phyloP scores from a whole-genome alignment of 495 filamentous ascomycete genomes.

The Aspergillus conjunctus region DNA sequence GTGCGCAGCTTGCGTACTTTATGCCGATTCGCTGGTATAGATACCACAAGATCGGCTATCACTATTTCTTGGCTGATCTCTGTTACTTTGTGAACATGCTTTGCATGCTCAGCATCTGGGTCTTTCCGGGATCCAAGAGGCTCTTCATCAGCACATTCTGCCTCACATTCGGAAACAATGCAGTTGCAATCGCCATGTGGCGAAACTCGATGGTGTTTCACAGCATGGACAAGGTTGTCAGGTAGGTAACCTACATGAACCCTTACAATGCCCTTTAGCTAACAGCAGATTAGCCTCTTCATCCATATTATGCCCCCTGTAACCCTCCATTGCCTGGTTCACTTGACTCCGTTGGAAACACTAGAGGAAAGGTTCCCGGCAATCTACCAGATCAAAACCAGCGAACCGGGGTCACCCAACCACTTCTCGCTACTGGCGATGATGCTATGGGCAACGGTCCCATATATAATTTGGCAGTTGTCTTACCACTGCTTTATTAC shows the following conservation, averaged over 20 bases:
- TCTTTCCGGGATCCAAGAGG: constrained; percentile 86
- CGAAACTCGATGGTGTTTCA: constrained; percentile 98
- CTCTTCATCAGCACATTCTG: constrained; percentile 93
- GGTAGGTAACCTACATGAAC: constrained; percentile 42
- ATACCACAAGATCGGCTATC: constrained; percentile 86
- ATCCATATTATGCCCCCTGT: constrained; percentile 99
- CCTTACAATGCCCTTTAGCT: constrained; percentile 7
- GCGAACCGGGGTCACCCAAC: constrained; percentile 64
- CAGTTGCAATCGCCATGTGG: constrained; percentile 99
- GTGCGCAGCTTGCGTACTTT: constrained; percentile 80
- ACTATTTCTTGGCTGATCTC: constrained; percentile 96
- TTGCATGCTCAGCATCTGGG: constrained; percentile 79
- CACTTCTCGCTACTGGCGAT: constrained; percentile 82
- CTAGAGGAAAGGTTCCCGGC: constrained; percentile 80
- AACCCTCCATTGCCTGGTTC: constrained; percentile 87
- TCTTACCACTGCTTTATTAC: constrained; percentile 92
- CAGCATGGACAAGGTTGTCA: constrained; percentile 92
- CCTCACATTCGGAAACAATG: constrained; percentile 92
- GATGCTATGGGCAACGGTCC: constrained; percentile 91
- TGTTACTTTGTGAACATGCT: constrained; percentile 98
- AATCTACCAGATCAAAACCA: constrained; percentile 77
- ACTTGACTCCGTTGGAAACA: constrained; percentile 66
- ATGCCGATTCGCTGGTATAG: constrained; percentile 94
- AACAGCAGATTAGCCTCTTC: constrained; percentile 65
- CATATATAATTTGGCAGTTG: constrained; percentile 91